Percentiles rank a stretch among this genome's conserved stretches.
These are phyloP conservation scores for Penicillium verhagenii DNA, from an alignment of 495 filamentous ascomycete genomes.

Conservation along the genomic window DNA sequence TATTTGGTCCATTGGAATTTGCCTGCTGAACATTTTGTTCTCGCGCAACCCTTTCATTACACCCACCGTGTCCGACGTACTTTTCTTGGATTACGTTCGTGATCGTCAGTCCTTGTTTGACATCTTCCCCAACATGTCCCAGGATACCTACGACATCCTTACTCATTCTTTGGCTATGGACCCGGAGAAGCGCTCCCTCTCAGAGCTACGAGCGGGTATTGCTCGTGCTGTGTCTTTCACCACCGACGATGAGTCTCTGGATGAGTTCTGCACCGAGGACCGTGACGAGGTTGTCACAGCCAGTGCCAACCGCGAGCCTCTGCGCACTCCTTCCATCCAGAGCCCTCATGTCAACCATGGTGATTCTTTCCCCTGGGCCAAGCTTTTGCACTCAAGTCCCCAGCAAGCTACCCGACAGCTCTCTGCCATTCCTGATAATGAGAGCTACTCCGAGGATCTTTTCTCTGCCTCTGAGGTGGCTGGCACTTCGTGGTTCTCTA, in stretches of 20 bases:
- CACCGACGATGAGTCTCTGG: slow-evolving; percentile 83
- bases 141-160: slow-evolving; percentile 93
- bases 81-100: slow-evolving; percentile 88
- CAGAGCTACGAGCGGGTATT: slow-evolving; percentile 71
- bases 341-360: slow-evolving; percentile 77
- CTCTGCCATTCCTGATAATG: slow-evolving; percentile 76
- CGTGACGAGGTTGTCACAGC: slow-evolving; percentile 67
- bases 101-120: slow-evolving; percentile 96
- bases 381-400: slow-evolving; percentile 78
- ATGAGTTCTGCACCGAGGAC: slow-evolving; percentile 90
- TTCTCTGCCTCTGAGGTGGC: slow-evolving; percentile 76
- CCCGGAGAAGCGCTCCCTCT: slow-evolving; percentile 82
- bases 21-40: slow-evolving; percentile 93
- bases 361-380: slow-evolving; percentile 92
- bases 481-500: slow-evolving; percentile 70
- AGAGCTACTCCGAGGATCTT: slow-evolving; percentile 82
- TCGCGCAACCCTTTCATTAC: slow-evolving; percentile 90
- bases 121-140: slow-evolving; percentile 97
- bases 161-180: slow-evolving; percentile 84
- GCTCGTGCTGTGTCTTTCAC: slow-evolving; percentile 85
- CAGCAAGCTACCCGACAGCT: slow-evolving; percentile 77
- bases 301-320: slow-evolving; percentile 88
- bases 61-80: slow-evolving; percentile 78
- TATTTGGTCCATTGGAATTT: slow-evolving; percentile 95
- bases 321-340: slow-evolving; percentile 92